Evolutionary conservation across 1,139 yeast species (phyloP).

Genomic region (Yueomyces sp.): DNA sequence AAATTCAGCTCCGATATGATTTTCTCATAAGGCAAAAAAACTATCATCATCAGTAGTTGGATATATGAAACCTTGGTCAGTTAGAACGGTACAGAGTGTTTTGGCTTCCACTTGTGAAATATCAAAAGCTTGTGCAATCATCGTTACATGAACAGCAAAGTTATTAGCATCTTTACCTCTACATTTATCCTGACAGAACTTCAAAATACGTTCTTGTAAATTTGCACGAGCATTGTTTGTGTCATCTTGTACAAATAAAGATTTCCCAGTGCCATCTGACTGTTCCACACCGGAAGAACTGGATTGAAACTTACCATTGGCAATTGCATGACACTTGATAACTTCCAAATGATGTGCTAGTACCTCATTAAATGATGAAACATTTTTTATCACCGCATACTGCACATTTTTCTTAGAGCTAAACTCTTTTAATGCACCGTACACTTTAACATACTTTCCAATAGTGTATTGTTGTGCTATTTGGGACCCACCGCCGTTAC

Average conservation of each 20-base stretch:
- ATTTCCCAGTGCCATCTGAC: conserved; percentile 19
- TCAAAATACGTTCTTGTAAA: conserved; percentile 32
- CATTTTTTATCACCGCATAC: conserved; percentile 45
- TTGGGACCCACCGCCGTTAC: conserved; percentile 19
- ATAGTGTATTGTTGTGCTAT: conserved; percentile 23
- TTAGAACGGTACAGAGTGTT: conserved; percentile 37
- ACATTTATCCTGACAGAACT: conserved; percentile 36
- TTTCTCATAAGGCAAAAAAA: conserved; percentile 35
- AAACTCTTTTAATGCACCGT: conserved; percentile 63
- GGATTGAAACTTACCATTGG: conserved; percentile 16
- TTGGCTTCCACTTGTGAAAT: conserved; percentile 38
- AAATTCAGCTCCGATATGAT: too few relatives aligned
- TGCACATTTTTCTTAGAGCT: conserved; percentile 55
- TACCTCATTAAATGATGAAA: conserved; percentile 64
- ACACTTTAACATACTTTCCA: conserved; percentile 53
- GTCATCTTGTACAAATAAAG: conserved; percentile 37
- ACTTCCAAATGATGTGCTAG: conserved; percentile 69
- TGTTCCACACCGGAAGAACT: conserved; percentile 3
- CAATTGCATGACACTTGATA: conserved; percentile 46
- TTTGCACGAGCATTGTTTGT: conserved; percentile 24
- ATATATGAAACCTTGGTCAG: conserved; percentile 55
- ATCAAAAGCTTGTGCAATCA: conserved; percentile 44
- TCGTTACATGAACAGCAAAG: conserved; percentile 60
- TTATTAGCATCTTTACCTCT: conserved; percentile 40
- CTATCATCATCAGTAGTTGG: conserved; percentile 55